Conservation (phyloP, 805 yeast species). For the Candida coquimbonensis region DNA sequence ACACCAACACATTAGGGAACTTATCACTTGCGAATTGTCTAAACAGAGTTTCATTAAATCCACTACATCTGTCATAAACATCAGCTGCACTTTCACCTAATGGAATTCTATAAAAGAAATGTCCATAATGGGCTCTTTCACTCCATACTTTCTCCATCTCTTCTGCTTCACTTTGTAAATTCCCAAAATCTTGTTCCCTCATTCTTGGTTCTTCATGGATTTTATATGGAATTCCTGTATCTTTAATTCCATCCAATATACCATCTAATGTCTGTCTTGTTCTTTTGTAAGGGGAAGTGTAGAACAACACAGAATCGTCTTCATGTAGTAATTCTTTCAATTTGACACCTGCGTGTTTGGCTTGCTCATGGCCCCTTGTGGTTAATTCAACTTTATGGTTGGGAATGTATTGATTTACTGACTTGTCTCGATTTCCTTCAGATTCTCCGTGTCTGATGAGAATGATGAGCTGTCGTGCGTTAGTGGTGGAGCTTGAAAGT, state of each 20-base stretch:
- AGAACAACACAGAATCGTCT: constrained; percentile 62
- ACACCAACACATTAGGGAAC: constrained; percentile 74
- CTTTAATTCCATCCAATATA: constrained; percentile 48
- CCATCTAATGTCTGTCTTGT: constrained; percentile 81
- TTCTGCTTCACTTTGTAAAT: constrained; percentile 70
- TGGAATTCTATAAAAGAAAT: constrained; percentile 83
- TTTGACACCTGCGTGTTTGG: constrained; percentile 51
- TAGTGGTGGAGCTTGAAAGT: neutral
- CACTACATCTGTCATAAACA: constrained; percentile 85
- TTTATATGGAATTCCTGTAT: constrained; percentile 37
- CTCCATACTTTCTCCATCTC: constrained; percentile 79
- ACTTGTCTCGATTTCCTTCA: constrained; percentile 81
- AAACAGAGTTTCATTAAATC: constrained; percentile 81
- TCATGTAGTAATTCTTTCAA: constrained; percentile 33
- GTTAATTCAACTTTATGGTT: constrained; percentile 79
- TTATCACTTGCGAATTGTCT: constrained; percentile 65
- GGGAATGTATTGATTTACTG: constrained; percentile 69
- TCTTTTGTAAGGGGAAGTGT: constrained; percentile 80
- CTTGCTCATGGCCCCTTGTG: constrained; percentile 58
- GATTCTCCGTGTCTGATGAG: constrained; percentile 90
- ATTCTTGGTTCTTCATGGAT: constrained; percentile 84
- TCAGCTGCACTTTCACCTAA: constrained; percentile 96
- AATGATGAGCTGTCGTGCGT: constrained; percentile 43
- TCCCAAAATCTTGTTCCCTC: constrained; percentile 94
- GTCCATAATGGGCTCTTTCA: constrained; percentile 83